Evolutionary conservation across 176 grass and related monocot species (phyloP), one percentile per base, ranked within the genome.

Genomic region (Eleusine coracana): DNA sequence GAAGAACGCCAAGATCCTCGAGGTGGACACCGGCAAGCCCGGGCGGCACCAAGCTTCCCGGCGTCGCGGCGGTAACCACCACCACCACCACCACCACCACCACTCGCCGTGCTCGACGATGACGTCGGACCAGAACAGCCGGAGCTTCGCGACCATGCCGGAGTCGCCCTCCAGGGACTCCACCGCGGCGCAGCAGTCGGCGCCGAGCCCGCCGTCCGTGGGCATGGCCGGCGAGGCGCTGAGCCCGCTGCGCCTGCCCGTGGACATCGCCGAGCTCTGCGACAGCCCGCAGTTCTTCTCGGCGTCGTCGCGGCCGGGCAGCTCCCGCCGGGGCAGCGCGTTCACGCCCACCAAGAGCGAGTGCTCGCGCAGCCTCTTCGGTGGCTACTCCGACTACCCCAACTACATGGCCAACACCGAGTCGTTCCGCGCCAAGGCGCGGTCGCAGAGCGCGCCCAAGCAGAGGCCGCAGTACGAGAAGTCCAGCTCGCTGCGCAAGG

Each of bases 361-460:
- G 64, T 94, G 90, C 81, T 90, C 90, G 3, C 88, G 83, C 23
- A 88, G 92, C 82, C 80, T 88, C 13, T 96, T 94, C 70, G 91
- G 87, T 0, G 91, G 91, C n/a, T 99, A 92, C 85, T 86, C 89
- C 62, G 93, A 94, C 80, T 87, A 89, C 80, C 96, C 96, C 3
- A 99, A 94, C 84, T 99, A 99, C 87, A 99, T 99, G 96, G 76
- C 93, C 3, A 96, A 99, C 84, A 99, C 96, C 0, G 89, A 99
- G 77, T 99, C 96, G 5, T 96, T 94, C 62, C 92, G 75, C 16
- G 93, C 91, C 84, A 99, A 96, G 87, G 85, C 87, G 23, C 82
- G 96, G 4, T 99, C 96, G 12, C 93, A 99, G 51, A 99, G 96
- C 52, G 93, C 93, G 58, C 96, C 96, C 28, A 99, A 80, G 83